Evolutionary conservation across 164 flowering plant genomes (phyloP), one percentile per base, ranked within the genome.

Genomic region (Vitis rupestris): DNA sequence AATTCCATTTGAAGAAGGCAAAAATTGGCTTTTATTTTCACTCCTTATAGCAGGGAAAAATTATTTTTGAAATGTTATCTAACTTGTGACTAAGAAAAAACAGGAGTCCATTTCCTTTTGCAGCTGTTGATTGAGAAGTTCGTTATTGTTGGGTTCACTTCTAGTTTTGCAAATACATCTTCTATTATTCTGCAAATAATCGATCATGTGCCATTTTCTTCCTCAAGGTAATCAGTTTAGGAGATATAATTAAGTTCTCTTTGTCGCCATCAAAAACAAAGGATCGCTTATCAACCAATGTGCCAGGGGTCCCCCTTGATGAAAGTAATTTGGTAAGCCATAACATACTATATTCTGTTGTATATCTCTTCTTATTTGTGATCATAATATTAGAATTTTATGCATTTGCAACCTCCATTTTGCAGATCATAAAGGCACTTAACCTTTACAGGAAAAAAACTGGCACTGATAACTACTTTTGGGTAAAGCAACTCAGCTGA

Each of bases 351-450:
- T 61, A 52, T 0, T 10, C 30, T 30, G 16, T 19, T 19, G 9
- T 27, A 65, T 27, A 9, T 58, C 9, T 81, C 19, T 72, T 0
- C 9, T 50, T 65, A 2, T 48, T 50, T 57, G 23, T 48, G 53
- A n/a, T 70, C 50, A 16, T 23, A 37, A 48, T 14, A 10, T 27
- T 13, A 10, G 51, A 62, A 63, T 37, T 47, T 66, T 19, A 58
- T 49, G 29, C 30, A 1, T 68, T 67, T 61, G 65, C n/a, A 10
- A 14, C 8, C 29, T 64, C 63, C 57, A 56, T 47, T 77, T 70
- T 79, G 75, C 94, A 94, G 99, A 91, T 94, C 59, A 90, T 94
- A 15, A 94, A 80, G 74, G 98, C 98, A 7, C 93, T 95, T 69
- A 93, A 93, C 63, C 96, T 95, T 61, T 95, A 86, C 76, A 83